Evolutionary conservation across 164 flowering plant species (phyloP).

Genomic region (Akebia trifoliata): DNA sequence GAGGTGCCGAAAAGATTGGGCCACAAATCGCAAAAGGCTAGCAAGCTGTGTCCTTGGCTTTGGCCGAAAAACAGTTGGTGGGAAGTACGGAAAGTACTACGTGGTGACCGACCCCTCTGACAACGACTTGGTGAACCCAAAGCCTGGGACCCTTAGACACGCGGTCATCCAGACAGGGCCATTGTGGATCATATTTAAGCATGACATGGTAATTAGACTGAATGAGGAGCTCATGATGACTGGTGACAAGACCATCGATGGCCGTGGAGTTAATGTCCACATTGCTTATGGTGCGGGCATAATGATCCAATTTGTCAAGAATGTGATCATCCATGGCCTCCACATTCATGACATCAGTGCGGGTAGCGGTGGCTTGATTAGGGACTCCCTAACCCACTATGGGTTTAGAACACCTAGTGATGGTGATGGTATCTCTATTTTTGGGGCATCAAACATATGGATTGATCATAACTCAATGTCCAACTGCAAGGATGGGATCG

Average conservation of each 20-base stretch:
- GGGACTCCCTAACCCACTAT: slow-evolving; percentile 45
- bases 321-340: slow-evolving; percentile 53
- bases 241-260: slow-evolving; percentile 68
- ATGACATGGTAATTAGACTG: slow-evolving; percentile 47
- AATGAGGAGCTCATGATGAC: slow-evolving; percentile 52
- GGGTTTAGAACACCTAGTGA: slow-evolving; percentile 45
- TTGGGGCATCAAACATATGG: slow-evolving; percentile 56
- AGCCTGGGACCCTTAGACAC: slow-evolving; percentile 71
- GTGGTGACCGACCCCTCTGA: slow-evolving; percentile 53
- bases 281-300: slow-evolving; percentile 51
- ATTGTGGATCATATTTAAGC: slow-evolving; percentile 61
- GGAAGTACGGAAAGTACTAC: slow-evolving; percentile 42
- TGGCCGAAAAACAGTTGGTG: slow-evolving; percentile 52
- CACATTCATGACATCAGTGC: slow-evolving; percentile 43
- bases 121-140: slow-evolving; percentile 45
- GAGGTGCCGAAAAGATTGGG: slow-evolving; percentile 66
- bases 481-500: slow-evolving; percentile 54
- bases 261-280: slow-evolving; percentile 48
- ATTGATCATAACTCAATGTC: slow-evolving; percentile 62
- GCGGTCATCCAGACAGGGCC: slow-evolving; percentile 61
- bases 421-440: slow-evolving; percentile 65
- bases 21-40: slow-evolving; percentile 38
- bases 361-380: slow-evolving; percentile 44
- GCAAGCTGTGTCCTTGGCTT: slow-evolving; percentile 62
- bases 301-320: slow-evolving; percentile 43